phyloP scores from a whole-genome alignment of 805 yeast genomes.

The Candida corydali region DNA sequence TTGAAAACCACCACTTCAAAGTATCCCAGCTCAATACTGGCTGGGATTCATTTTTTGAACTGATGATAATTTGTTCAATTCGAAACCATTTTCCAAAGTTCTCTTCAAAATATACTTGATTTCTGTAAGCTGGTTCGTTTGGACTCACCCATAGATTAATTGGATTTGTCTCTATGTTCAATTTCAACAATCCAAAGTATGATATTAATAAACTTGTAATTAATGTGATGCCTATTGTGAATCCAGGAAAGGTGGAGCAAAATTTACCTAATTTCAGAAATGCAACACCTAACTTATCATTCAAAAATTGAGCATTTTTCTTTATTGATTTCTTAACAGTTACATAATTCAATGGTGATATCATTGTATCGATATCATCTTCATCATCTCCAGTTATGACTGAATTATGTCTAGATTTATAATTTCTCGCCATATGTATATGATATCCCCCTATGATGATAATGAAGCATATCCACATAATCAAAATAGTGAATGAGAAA shows the following conservation, averaged over 20 bases:
- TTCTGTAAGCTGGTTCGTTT: constrained; percentile 59
- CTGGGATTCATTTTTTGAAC: constrained; percentile 45
- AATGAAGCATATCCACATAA: constrained; percentile 39
- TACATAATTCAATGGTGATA: constrained; percentile 14
- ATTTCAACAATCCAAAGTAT: constrained; percentile 41
- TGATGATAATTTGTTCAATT: constrained; percentile 74
- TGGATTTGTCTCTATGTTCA: constrained; percentile 73
- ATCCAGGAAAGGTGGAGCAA: constrained; percentile 59
- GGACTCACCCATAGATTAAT: constrained; percentile 88
- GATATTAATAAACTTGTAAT: constrained; percentile 43
- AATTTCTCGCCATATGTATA: constrained; percentile 20
- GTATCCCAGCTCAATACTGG: constrained; percentile 65
- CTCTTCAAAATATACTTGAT: constrained; percentile 67
- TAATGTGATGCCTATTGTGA: constrained; percentile 19
- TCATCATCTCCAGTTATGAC: constrained; percentile 8
- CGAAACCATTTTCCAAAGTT: constrained; percentile 91
- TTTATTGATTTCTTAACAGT: constrained; percentile 9
- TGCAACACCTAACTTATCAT: constrained; percentile 16
- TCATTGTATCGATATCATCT: constrained; percentile 13
- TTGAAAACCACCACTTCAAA: constrained; percentile 85
- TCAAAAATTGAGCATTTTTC: constrained; percentile 2
- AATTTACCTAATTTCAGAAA: constrained; percentile 51
- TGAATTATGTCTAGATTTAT: constrained; percentile 3
- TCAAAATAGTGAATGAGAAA: constrained; percentile 59
- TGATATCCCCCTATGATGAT: constrained; percentile 43